phyloP scores from a whole-genome alignment of 2,329 filamentous ascomycete species.

The Neurospora crassa region DNA sequence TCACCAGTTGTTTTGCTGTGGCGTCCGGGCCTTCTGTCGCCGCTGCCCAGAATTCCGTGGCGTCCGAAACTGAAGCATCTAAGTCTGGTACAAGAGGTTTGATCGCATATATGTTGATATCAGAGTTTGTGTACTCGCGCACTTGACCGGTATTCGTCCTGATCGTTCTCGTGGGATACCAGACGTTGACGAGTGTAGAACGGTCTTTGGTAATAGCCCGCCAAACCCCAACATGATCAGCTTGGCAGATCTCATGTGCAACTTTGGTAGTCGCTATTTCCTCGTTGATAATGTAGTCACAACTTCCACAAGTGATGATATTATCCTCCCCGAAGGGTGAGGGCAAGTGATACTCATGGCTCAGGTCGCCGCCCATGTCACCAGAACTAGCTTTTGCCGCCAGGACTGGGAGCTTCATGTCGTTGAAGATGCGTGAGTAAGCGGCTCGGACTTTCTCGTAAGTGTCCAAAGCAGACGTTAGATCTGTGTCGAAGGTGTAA shows the following conservation, averaged over 20 bases:
- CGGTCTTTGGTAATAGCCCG: constrained; percentile 59
- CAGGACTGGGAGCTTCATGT: constrained; percentile 73
- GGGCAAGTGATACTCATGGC: constrained; percentile 88
- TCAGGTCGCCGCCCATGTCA: constrained; percentile 88
- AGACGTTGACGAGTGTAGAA: constrained; percentile 58
- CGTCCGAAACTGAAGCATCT: constrained; percentile 59
- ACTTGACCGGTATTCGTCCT: constrained; percentile 9
- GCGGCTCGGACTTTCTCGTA: constrained; percentile 65
- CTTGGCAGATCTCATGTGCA: constrained; percentile 18
- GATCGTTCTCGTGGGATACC: constrained; percentile 40
- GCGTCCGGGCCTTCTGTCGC: constrained; percentile 18
- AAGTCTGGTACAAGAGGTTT: constrained; percentile 58
- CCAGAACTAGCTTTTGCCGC: constrained; percentile 87
- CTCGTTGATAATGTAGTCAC: constrained; percentile 74
- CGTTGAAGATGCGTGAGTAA: constrained; percentile 70
- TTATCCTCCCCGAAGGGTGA: constrained; percentile 76
- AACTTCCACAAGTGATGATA: constrained; percentile 64
- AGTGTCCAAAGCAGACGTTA: constrained; percentile 62
- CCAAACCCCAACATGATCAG: constrained; percentile 34
- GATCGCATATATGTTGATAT: constrained; percentile 47
- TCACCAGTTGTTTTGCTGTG: constrained; percentile 21
- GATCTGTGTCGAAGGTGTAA: constrained; percentile 79
- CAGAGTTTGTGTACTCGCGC: constrained; percentile 19
- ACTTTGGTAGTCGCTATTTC: constrained; percentile 51
- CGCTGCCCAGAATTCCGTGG: constrained; percentile 41